Conservation (phyloP, 768 basidiomycete genomes). For the Pleurotus pulmonarius region DNA sequence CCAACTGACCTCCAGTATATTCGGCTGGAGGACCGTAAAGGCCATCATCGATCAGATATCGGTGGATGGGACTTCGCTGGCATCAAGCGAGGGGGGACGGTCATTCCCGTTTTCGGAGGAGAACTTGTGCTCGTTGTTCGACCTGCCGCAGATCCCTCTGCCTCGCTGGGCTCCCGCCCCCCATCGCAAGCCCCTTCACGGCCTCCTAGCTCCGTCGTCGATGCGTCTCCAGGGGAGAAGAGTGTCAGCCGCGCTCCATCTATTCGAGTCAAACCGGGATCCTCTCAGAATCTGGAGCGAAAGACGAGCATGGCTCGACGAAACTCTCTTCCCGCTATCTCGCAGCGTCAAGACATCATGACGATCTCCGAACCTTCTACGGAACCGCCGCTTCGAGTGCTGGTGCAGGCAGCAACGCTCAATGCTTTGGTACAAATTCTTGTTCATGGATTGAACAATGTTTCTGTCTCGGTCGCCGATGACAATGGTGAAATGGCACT, state of each 20-base stretch:
- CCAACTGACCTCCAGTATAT: conserved; percentile 42
- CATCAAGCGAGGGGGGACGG: conserved; percentile 45
- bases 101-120: conserved; percentile 72
- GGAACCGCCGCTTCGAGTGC: conserved; percentile 69
- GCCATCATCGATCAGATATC: conserved; percentile 24
- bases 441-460: conserved; percentile 71
- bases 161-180: conserved; percentile 45
- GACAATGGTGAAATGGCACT: conserved; percentile 85
- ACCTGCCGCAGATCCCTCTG: conserved; percentile 40
- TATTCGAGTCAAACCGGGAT: conserved; percentile 72
- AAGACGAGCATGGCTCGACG: conserved; percentile 72
- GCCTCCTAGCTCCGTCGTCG: conserved; percentile 62
- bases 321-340: conserved; percentile 76
- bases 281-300: conserved; percentile 67
- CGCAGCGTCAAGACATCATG: conserved; percentile 55
- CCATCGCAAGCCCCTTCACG: conserved; percentile 62
- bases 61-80: conserved; percentile 29
- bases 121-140: conserved; percentile 72
- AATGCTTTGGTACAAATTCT: conserved; percentile 72
- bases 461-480: conserved; percentile 79
- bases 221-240: conserved; percentile 36
- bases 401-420: conserved; percentile 77
- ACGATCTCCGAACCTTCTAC: conserved; percentile 55
- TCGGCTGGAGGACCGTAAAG: conserved; percentile 30
- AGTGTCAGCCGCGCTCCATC: conserved; percentile 60